phyloP scores from a whole-genome alignment of 1,284 basidiomycete genomes.

The Cryptococcus sp. region DNA sequence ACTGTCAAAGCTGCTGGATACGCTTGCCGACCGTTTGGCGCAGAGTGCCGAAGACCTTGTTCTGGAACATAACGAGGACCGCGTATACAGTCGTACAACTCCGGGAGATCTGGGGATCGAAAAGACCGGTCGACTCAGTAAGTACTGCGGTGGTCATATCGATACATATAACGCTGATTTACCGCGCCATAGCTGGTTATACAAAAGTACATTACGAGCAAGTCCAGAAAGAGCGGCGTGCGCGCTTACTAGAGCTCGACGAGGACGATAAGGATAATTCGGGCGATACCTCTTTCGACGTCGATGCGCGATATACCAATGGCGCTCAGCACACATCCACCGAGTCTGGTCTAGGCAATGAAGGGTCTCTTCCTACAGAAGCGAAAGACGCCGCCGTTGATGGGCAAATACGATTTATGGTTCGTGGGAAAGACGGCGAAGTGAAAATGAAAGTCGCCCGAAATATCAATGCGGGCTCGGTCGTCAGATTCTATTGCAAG shows the following conservation, averaged over 20 bases:
- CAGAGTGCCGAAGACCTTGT: conserved; percentile 32
- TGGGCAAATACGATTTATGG: neutral
- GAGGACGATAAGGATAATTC: neutral
- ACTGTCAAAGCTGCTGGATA: conserved; percentile 18
- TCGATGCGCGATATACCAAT: neutral
- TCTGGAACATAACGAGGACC: conserved; percentile 28
- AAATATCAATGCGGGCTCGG: conserved; percentile 6
- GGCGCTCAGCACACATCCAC: neutral
- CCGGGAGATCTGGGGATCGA: conserved; percentile 30
- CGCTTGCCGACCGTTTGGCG: conserved; percentile 23
- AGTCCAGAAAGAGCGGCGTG: conserved; percentile 17
- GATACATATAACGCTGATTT: neutral
- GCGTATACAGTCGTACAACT: conserved; percentile 22
- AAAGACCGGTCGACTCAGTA: no score
- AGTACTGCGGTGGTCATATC: no score
- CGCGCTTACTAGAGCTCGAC: conserved; percentile 2
- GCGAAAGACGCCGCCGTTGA: no score
- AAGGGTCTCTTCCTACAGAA: no score
- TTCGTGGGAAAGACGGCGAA: conserved; percentile 5
- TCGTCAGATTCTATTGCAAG: conserved; percentile 25
- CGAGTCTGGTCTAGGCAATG: no score
- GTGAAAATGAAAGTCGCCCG: conserved; percentile 5
- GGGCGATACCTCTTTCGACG: neutral
- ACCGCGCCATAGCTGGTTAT: conserved; percentile 28
- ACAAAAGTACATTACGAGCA: conserved; percentile 29